These are phyloP conservation scores for Aspergillus steynii DNA, from an alignment of 495 filamentous ascomycete genomes.

Conservation along the genomic window DNA sequence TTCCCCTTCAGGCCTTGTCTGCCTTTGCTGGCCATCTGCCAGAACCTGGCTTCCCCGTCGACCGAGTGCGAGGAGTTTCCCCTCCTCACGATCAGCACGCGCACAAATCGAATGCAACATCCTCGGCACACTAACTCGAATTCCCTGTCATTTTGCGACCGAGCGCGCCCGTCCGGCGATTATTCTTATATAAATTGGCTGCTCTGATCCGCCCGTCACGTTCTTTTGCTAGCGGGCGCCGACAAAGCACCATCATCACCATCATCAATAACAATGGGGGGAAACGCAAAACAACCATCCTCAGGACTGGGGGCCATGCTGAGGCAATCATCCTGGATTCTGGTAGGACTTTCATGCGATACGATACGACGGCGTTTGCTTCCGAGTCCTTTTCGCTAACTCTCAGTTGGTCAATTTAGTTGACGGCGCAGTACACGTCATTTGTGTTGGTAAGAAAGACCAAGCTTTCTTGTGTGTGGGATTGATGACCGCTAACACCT, in stretches of 20 bases:
- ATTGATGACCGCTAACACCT: slow-evolving; percentile 17
- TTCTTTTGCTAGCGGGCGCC: background rate
- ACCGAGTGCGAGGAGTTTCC: background rate
- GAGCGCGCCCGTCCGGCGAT: background rate
- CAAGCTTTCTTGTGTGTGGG: background rate
- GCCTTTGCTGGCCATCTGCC: background rate
- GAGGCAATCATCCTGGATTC: slow-evolving; percentile 76
- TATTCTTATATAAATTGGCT: background rate
- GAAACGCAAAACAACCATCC: slow-evolving; percentile 35
- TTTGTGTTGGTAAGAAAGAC: slow-evolving; percentile 43
- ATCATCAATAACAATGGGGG: slow-evolving; percentile 33
- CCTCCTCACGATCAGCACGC: slow-evolving; percentile 11
- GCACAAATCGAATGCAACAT: slow-evolving; percentile 19
- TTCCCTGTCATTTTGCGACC: slow-evolving; percentile 1
- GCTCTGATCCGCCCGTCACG: background rate
- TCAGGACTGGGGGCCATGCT: slow-evolving; percentile 64
- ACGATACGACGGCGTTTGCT: background rate
- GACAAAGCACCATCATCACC: background rate
- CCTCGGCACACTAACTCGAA: slow-evolving; percentile 12
- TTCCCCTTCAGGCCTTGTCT: background rate
- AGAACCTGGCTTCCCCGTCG: background rate
- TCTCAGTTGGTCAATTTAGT: slow-evolving; percentile 20
- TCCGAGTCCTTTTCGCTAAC: slow-evolving; percentile 16
- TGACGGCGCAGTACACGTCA: slow-evolving; percentile 41
- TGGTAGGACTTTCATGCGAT: slow-evolving; percentile 53